Percentiles rank a stretch among this genome's conserved stretches.
Conservation (phyloP, 23 red algal genomes). For the Chondrus crispus region DNA sequence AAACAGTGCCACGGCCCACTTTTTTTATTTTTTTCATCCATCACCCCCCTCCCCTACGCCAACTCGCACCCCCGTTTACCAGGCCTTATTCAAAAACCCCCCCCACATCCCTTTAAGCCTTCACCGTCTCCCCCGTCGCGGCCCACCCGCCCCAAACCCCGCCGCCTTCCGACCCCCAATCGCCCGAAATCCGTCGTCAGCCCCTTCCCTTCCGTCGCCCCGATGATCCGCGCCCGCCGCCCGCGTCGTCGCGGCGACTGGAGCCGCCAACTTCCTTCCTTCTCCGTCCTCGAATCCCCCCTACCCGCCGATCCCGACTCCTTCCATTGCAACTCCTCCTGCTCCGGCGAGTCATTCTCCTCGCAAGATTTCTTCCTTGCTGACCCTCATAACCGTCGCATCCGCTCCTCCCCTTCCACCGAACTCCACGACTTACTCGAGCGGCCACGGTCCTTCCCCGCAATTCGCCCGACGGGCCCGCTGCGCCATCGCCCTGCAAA, state of each 20-base stretch:
- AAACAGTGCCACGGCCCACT: too few species aligned
- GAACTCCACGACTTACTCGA: too few species aligned
- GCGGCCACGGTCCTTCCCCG: background rate
- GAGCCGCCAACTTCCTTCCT: background rate
- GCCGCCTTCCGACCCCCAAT: too few species aligned
- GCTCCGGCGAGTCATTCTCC: constrained; percentile 3
- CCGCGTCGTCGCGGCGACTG: constrained; percentile 49
- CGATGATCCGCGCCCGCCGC: constrained; percentile 31
- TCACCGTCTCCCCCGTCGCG: too few species aligned
- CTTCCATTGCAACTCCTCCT: constrained; percentile 36
- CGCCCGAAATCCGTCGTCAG: too few species aligned
- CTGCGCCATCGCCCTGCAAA: background rate
- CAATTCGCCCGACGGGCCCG: background rate
- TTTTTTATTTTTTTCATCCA: too few species aligned
- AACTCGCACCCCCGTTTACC: too few species aligned
- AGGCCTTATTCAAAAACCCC: too few species aligned
- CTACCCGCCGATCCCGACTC: constrained; percentile 26
- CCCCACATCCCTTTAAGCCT: too few species aligned
- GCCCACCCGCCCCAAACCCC: too few species aligned
- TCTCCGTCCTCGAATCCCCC: constrained; percentile 16
- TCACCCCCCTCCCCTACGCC: too few species aligned
- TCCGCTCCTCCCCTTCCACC: background rate
- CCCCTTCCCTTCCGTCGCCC: too few species aligned
- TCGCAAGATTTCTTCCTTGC: background rate
- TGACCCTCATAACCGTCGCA: background rate